Conservation (phyloP, 805 yeast species). For the Pichia gijzeniarum region DNA sequence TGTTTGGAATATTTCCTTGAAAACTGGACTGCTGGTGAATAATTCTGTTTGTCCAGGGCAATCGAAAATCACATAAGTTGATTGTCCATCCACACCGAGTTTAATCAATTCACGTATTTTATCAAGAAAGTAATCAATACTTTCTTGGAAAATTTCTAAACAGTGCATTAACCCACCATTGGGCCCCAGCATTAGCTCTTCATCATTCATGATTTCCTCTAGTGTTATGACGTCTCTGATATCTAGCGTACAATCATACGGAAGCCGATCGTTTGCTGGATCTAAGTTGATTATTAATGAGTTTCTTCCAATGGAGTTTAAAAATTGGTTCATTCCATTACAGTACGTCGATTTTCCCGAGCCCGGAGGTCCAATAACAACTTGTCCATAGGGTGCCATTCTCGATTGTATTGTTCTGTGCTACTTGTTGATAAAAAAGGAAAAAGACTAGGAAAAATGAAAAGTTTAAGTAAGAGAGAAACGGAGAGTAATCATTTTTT, state of each 20-base stretch:
- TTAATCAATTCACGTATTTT: slow-evolving; percentile 51
- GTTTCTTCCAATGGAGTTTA: slow-evolving; percentile 89
- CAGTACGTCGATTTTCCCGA: slow-evolving; percentile 95
- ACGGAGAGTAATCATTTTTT: not conserved
- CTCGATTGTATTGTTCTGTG: not conserved
- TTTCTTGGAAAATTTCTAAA: slow-evolving; percentile 56
- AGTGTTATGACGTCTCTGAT: slow-evolving; percentile 50
- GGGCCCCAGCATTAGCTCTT: slow-evolving; percentile 45
- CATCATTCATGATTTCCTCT: slow-evolving; percentile 54
- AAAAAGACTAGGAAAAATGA: not conserved
- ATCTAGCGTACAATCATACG: slow-evolving; percentile 50
- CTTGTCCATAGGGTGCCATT: slow-evolving; percentile 70
- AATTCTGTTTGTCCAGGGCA: slow-evolving; percentile 97
- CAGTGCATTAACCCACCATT: slow-evolving; percentile 91
- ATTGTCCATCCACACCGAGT: slow-evolving; percentile 33
- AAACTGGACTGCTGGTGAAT: slow-evolving; percentile 81
- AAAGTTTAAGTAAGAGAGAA: not conserved
- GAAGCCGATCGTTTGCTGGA: slow-evolving; percentile 61
- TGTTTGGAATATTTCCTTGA: slow-evolving; percentile 58
- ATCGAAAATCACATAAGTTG: slow-evolving; percentile 70
- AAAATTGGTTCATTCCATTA: slow-evolving; percentile 84
- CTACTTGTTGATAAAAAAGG: not conserved
- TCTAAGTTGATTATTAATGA: slow-evolving; percentile 82
- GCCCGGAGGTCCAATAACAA: slow-evolving; percentile 97
- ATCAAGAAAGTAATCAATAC: slow-evolving; percentile 51